Base-by-base conservation (phyloP, 345 rosid genomes). In the Gossypioides kirkii region DNA sequence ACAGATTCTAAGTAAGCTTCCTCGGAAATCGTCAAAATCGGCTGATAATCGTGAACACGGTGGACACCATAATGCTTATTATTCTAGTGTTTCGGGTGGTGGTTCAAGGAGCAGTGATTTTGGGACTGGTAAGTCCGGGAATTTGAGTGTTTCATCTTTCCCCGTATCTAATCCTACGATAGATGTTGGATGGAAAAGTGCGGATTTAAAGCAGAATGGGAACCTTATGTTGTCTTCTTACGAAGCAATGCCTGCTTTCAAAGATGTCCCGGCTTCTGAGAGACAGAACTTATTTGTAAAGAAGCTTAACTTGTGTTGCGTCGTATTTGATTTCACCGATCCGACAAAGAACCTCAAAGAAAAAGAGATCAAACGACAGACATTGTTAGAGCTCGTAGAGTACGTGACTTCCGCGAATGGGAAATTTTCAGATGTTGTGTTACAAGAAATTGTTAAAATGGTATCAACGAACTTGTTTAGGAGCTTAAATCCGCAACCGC, bases 301-400 rank as follows among this genome's bases (percentile, higher is more conserved):
- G 80, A 94, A 91, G 87, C 82, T 94, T 80, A 87, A 81, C 55
- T 54, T 91, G 75, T 94, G 98, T 62, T 87, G 86, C 55, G 62
- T 82, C 28, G 81, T 90, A 62, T 88, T 94, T 73, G 96, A 94
- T 82, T 94, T 94, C 78, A 80, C 65, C 3, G 91, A 94, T 45
- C 85, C 96, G 32, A 84, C 90, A 0, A 82, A 82, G 76, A 82
- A 87, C 80, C 77, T 88, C 6, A 91, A 87, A 80, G 98, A 91
- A 86, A 94, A 91, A 83, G 98, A 91, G 79, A 87, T 90, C 69
- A 94, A 91, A 84, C 87, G 91, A 28, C 94, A 87, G 77, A 88
- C 86, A 0, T 79, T 94, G 81, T 76, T 89, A 20, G 97, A 91
- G 84, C 87, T 91, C 45, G 94, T 90, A 70, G 98, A 94, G 59